Evolutionary conservation across 208 protist genomes (phyloP), one percentile per base, ranked within the genome.

Genomic region (Acanthamoeba royreba): DNA sequence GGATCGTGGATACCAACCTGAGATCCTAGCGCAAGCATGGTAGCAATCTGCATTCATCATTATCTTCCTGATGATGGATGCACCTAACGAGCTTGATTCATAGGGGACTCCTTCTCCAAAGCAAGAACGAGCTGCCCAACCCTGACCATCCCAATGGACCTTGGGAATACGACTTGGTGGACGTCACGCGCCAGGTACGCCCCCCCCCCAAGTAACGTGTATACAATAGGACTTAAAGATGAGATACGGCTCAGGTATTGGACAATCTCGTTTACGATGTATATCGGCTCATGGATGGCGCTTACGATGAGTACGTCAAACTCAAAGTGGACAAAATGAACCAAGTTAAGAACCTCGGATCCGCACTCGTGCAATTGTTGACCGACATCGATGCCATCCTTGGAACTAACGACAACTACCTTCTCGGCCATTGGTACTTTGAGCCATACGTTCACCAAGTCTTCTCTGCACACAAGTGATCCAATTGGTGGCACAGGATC

Each of bases 151-250:
- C 85, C 52, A 22, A 69, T 9, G 88, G 46, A 0, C 66, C 94
- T 17, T 96, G 94, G 69, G 17, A 58, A 28, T 95, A 97, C 88
- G 96, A 97, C 90, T 47, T 96, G 5, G 96, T 97, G 17, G 95
- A 97, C 66, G 63, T 96, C 33, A 90, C 72, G 25, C 69, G 95
- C 13, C 94, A 96, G 72, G 94, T 88, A 19, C 28, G 94, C 53
- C 46, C 49, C 52, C 94, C 74, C 66, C 3, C 95, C 38, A 85
- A 40, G 22, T 43, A 47, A 5, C 33, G 69, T 2, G 8, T 2
- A 43, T 81, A 81, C 42, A 2, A 43, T 81, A 46, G 22, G 22
- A 55, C 49, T 55, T 40, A 35, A 38, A 4, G 8, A 46, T 79
- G 33, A 19, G 31, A 8, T 4, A 35, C 28, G 4, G 33, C 5